Base-by-base conservation (phyloP, 2,329 filamentous ascomycete species). In the Coniosporium tulheliwenetii region DNA sequence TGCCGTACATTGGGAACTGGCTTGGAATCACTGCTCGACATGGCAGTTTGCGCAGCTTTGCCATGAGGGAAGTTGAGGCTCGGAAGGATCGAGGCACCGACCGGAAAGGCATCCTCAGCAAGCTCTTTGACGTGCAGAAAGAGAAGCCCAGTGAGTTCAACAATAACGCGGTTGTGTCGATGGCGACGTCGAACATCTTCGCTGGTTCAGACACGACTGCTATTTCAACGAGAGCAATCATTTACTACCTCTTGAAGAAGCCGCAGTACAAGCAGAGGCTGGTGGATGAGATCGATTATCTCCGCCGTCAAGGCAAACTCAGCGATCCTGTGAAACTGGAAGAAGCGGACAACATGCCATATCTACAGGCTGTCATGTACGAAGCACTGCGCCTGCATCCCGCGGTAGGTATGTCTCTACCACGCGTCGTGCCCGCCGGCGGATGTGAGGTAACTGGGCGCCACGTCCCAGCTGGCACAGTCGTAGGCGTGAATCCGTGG, bases 161-260 rank as follows among this genome's bases (percentile, higher is more conserved):
- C 39, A 52, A 57, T 37, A 53, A 52, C 9, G 57, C 51, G 40
- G 45, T 66, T 3, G 47, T 59, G 7, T 56, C 53, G 39, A 62
- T 63, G 53, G 55, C 55, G 1, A 55, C 57, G 2, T 53, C 43
- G 36, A 62, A 57, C 36, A 60, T 66, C 39, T 55, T 59, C 26
- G 65, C 63, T 5, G 63, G 62, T 9, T 57, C 55, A 8, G 64
- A 68, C 40, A 67, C 64, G 0, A 67, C 63, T 5, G 60, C 59
- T 14, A 58, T 61, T n/a, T 56, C 56, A 1, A 52, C 57, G 2
- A 47, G 55, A 12, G 52, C 56, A 2, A 54, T 62, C 39, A 50
- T 64, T 38, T 63, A 62, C 48, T 54, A 56, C 41, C 50, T 63
- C 15, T 45, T 55, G n/a, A 56, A 55, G 40, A 55, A 60, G 39